Base-by-base conservation (phyloP, 768 basidiomycete species). In the Pisolithus tinctorius region DNA sequence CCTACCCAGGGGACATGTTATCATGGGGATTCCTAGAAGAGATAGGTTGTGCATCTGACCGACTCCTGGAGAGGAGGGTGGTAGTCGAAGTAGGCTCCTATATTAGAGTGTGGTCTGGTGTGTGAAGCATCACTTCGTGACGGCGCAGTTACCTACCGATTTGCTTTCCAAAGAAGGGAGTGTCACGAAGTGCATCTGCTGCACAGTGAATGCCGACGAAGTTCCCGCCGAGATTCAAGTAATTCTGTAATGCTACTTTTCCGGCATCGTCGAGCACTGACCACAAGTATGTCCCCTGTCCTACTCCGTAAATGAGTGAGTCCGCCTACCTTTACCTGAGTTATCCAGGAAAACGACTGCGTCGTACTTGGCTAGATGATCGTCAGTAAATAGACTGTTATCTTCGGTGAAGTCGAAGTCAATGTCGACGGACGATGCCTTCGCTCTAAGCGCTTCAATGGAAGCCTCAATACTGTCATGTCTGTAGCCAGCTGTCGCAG, bases 401-500 rank as follows among this genome's bases (percentile, higher is more conserved):
- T 34, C 34, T 11, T 34, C 88, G 2, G 85, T 83, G 50, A 80
- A 73, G 45, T 81, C 79, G 52, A 89, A 86, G 23, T 69, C 47
- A 47, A 82, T 71, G 53, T 79, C 69, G 50, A 82, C 76, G 0
- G 66, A 59, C n/a, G 69, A 51, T 2, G 73, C 74, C 23, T 69
- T 72, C 1, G 69, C 62, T 50, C 75, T 74, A 38, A 89, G 65
- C 0, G 77, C 77, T 40, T 76, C 65, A 26, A 86, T 78, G 4
- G 86, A 85, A 1, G 80, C 78, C 0, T 86, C 86, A 50, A 89
- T 89, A 3, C 82, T 84, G 53, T 87, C 86, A 59, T 90, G 88
- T 52, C 85, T 71, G 63, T 77, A 90, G 4, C 74, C 78, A 6
- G 66, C 61, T 0, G 84, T 88, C 2, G 77, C 77, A 20, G 83